phyloP scores from a whole-genome alignment of 2,329 filamentous ascomycete species.

The Penicillium sp. region DNA sequence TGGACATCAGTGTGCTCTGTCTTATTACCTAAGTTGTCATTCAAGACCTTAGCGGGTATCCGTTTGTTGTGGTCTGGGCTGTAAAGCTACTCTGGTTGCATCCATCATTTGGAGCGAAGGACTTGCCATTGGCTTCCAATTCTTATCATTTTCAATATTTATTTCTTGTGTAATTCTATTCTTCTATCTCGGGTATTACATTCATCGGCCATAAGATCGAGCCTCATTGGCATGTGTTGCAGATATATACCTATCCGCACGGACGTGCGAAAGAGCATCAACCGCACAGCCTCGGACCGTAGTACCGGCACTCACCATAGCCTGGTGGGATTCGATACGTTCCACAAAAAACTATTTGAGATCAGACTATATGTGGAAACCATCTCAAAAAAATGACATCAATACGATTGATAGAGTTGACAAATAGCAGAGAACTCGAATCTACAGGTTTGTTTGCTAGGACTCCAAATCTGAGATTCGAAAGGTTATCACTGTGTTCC shows the following conservation, averaged over 20 bases:
- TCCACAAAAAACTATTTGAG: too few relatives aligned
- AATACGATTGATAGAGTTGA: too few relatives aligned
- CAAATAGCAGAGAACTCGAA: too few relatives aligned
- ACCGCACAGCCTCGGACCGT: background rate
- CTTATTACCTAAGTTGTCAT: background rate
- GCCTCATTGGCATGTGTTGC: background rate
- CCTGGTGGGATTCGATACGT: too few relatives aligned
- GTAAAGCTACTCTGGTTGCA: too few relatives aligned
- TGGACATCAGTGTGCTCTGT: background rate
- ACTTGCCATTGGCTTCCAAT: background rate
- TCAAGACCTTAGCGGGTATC: background rate
- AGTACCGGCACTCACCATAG: too few relatives aligned
- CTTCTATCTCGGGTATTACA: background rate
- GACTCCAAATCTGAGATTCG: too few relatives aligned
- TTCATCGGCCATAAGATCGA: background rate
- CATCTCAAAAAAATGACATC: too few relatives aligned
- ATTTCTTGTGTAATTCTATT: background rate
- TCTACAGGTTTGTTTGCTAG: too few relatives aligned
- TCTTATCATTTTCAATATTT: background rate
- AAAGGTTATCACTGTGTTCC: too few relatives aligned
- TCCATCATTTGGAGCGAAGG: background rate
- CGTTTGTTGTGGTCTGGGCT: too few relatives aligned
- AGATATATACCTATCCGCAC: background rate
- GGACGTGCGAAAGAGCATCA: background rate
- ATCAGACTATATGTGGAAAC: too few relatives aligned